Evolutionary conservation across 2,329 filamentous ascomycete species (phyloP).

Genomic region (Ciborinia camelliae): DNA sequence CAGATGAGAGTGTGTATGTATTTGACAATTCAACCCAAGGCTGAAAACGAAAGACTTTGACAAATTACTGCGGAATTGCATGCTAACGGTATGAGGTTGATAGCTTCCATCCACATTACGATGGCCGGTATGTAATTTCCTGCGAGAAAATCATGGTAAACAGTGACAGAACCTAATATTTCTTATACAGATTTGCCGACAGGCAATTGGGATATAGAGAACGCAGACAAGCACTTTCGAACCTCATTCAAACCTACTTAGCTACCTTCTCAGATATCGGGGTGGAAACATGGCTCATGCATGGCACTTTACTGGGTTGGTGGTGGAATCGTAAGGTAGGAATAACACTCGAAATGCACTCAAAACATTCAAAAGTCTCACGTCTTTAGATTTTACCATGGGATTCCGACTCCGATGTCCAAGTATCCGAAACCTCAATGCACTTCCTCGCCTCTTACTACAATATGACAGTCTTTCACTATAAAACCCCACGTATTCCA

Average conservation of each 20-base stretch:
- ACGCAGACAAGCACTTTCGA: constrained; percentile 52
- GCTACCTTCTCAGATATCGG: constrained; percentile 60
- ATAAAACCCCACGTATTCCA: constrained; percentile 36
- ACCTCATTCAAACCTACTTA: constrained; percentile 74
- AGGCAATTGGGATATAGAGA: constrained; percentile 43
- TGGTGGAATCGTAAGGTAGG: constrained; percentile 66
- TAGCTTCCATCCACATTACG: constrained; percentile 42
- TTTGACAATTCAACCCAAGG: not conserved
- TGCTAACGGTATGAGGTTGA: constrained; percentile 21
- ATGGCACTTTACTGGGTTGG: constrained; percentile 81
- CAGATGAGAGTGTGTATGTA: constrained; percentile 37
- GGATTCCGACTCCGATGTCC: constrained; percentile 74
- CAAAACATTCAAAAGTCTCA: not conserved
- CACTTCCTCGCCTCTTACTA: constrained; percentile 52
- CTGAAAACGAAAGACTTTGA: not conserved
- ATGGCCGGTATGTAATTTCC: constrained; percentile 37
- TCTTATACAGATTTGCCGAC: constrained; percentile 38
- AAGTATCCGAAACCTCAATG: constrained; percentile 50
- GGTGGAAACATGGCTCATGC: constrained; percentile 56
- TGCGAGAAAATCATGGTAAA: not conserved
- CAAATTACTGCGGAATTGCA: not conserved
- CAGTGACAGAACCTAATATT: not conserved
- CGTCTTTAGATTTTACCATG: constrained; percentile 61
- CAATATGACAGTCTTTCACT: constrained; percentile 40
- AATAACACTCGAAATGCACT: constrained; percentile 3